Evolutionary conservation across 371 early-diverging fungal genomes (phyloP), one percentile per base, ranked within the genome.

Genomic region (Agmasoma carcini): DNA sequence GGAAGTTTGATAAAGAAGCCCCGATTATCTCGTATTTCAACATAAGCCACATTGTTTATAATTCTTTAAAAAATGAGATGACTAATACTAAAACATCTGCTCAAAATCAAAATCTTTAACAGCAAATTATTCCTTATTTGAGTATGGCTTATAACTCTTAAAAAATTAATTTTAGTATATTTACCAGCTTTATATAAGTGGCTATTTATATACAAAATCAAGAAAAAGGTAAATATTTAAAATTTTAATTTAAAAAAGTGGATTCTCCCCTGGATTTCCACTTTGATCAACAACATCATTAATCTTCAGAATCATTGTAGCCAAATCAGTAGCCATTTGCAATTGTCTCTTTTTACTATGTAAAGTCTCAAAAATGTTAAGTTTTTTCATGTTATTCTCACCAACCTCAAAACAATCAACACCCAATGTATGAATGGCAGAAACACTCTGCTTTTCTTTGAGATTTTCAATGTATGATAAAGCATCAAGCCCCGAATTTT

Each of bases 331-430:
- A 19, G 99, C 92, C 59, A 94, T 80, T 61, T 86, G 74, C 73
- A 86, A 84, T 77, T 96, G 95, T 69, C 90, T 90, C 45, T 89
- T 85, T 83, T 99, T 99, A 51, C 91, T 89, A 50, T 88, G 88
- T 61, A 94, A 79, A 26, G 95, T 90, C 73, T 97, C 98, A 77
- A 88, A 90, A 20, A 97, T 93, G 66, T 83, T 81, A 72, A 86
- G 85, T 41, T 84, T 85, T 73, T 85, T 83, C 98, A 97, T 97
- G 75, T 94, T 85, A 75, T 84, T 86, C 31, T 86, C 82, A 37
- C 89, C 63, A 78, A 83, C 44, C 63, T 79, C 77, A 71, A 87
- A 80, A 77, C 95, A 94, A 74, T 95, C 96, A 59, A 97, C 83
- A 59, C 98, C 98, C 47, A 94, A 75, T 75, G 90, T 87, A 15